Evolutionary conservation across 1,284 basidiomycete species (phyloP), one percentile per base, ranked within the genome.

Genomic region (Leucoagaricus sp.): DNA sequence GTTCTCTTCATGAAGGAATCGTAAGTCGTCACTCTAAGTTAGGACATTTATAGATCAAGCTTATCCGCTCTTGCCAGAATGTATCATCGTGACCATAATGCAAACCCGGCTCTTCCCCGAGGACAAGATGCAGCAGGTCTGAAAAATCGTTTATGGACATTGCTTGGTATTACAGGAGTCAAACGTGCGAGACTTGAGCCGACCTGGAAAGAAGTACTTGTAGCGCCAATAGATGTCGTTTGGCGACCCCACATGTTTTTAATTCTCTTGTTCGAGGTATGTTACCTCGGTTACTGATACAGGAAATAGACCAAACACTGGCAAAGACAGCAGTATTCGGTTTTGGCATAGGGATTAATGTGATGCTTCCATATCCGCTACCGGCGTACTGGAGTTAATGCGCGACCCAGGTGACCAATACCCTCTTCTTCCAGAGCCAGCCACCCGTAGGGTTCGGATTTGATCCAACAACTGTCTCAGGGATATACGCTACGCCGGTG

Each of bases 301-400:
- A 6, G 4, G 26, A 9, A 49, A 1, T 15, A 28, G 10, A 26
- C 17, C 42, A 29, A 28, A 17, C 4, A 31, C 15, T 36, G 10
- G 41, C 29, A 8, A 49, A 84, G 81, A 80, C 78, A 19, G 67
- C 80, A 46, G 64, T 86, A 1, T 89, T 89, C 64, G 87, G 87
- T 1, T 90, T 89, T 65, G 66, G 75, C 31, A 86, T 90, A 53
- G 88, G 88, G 34, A 83, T 91, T 55, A 91, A 91, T 61, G 88
- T 88, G 50, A 15, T 29, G 28, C 26, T 29, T 25, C 17, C 4
- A 13, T 6, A 3, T 6, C 21, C 15, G 0, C 21, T 17, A 25
- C n/a, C 8, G 17, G 29, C n/a, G n/a, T n/a, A 13, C 17, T 15
- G 12, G 31, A 28, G 15, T 21, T 19, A 17, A 49, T 19, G 28